Conservation (phyloP, 768 basidiomycete genomes). For the Paxillus involutus region DNA sequence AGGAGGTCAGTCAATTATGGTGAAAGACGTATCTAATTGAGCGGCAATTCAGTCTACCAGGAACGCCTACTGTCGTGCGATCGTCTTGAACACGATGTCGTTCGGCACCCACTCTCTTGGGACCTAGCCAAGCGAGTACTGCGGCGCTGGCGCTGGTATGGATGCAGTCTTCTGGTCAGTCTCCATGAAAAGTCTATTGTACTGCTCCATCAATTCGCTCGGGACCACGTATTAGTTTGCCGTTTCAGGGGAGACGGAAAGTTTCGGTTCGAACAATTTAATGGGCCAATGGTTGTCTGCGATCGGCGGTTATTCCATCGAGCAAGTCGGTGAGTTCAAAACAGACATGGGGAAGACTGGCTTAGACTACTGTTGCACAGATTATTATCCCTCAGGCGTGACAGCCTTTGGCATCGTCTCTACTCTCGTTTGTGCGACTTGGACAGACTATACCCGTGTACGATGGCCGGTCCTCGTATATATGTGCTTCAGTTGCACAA, state of each 20-base stretch:
- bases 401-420: constrained; percentile 66
- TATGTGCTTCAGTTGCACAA: constrained; percentile 55
- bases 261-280: constrained; percentile 67
- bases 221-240: constrained; percentile 47
- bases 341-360: neutral
- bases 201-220: neutral
- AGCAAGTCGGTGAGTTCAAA: constrained; percentile 49
- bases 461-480: constrained; percentile 68
- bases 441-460: constrained; percentile 57
- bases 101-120: constrained; percentile 47
- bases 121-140: constrained; percentile 47
- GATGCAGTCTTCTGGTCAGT: constrained; percentile 59
- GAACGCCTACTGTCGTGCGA: constrained; percentile 52
- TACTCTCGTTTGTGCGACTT: constrained; percentile 59
- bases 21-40: neutral
- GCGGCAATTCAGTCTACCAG: constrained; percentile 28
- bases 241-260: constrained; percentile 65
- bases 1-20: constrained; percentile 42
- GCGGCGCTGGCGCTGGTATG: constrained; percentile 67
- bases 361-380: constrained; percentile 25
- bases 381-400: constrained; percentile 62
- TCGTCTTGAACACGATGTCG: constrained; percentile 47
- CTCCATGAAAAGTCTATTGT: neutral
- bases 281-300: constrained; percentile 74
- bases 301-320: constrained; percentile 59